phyloP scores from a whole-genome alignment of 345 rosid species.

The Rubroshorea leprosula region DNA sequence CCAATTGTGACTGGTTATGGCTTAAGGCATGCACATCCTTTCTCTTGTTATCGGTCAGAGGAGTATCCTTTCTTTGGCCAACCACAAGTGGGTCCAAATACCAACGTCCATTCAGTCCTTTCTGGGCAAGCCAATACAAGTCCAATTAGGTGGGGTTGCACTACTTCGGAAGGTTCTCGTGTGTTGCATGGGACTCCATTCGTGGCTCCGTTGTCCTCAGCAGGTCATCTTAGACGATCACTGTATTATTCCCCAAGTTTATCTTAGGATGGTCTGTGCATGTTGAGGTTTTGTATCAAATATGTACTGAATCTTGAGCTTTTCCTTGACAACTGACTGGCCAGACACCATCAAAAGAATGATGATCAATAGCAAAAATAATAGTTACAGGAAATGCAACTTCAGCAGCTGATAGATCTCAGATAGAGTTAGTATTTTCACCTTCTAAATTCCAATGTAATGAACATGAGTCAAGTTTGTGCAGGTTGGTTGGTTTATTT shows the following conservation, averaged over 20 bases:
- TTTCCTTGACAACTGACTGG: constrained; percentile 7
- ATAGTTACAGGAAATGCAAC: constrained; percentile 13
- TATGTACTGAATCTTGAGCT: constrained; percentile 13
- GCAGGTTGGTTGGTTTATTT: too few species aligned
- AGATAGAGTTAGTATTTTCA: constrained; percentile 24
- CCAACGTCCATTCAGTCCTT: constrained; percentile 19
- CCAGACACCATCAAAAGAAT: constrained; percentile 9
- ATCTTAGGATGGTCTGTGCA: constrained; percentile 23
- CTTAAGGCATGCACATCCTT: constrained; percentile 18
- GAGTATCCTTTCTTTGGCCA: constrained; percentile 22
- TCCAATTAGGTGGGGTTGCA: constrained; percentile 35
- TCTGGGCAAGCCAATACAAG: constrained; percentile 27
- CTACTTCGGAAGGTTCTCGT: constrained; percentile 27
- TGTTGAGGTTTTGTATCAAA: not conserved
- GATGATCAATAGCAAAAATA: constrained; percentile 17
- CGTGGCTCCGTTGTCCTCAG: constrained; percentile 26
- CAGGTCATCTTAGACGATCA: constrained; percentile 29
- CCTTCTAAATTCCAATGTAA: constrained; percentile 14
- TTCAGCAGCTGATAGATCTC: constrained; percentile 14
- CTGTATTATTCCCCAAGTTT: constrained; percentile 38
- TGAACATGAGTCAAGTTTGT: constrained; percentile 16
- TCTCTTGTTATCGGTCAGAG: constrained; percentile 31
- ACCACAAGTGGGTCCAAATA: constrained; percentile 14
- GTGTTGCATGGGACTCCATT: constrained; percentile 33
- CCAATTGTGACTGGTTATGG: constrained; percentile 19